These are phyloP conservation scores for Acer saccharum DNA, from an alignment of 345 rosid species.

Conservation along the genomic window DNA sequence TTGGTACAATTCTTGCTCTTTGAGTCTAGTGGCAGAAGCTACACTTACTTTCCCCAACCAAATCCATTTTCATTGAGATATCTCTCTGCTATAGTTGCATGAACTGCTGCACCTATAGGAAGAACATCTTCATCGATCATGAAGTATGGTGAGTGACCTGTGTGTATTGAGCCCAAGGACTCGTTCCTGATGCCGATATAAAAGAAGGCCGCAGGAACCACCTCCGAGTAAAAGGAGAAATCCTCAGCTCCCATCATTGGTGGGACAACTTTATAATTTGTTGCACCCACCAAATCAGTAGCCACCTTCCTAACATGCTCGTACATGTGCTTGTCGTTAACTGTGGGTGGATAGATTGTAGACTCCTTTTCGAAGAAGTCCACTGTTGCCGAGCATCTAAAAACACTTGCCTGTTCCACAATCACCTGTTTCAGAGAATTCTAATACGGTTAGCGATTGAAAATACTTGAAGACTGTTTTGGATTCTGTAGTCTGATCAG, in stretches of 20 bases:
- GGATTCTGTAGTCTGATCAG: not conserved
- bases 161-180: conserved; percentile 65
- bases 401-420: conserved; percentile 68
- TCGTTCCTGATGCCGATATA: conserved; percentile 85
- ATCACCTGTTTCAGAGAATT: conserved; percentile 51
- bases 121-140: conserved; percentile 88
- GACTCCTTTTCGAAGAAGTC: conserved; percentile 72
- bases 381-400: conserved; percentile 59
- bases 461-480: not conserved
- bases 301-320: conserved; percentile 78
- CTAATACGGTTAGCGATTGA: no score
- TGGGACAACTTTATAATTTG: conserved; percentile 59
- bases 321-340: conserved; percentile 59
- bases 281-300: conserved; percentile 52
- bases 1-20: not conserved
- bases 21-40: not conserved
- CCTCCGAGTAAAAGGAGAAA: conserved; percentile 74
- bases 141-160: conserved; percentile 78
- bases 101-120: conserved; percentile 77
- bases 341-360: conserved; percentile 72
- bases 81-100: conserved; percentile 83
- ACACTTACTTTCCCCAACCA: conserved; percentile 8
- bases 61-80: conserved; percentile 53
- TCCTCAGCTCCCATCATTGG: conserved; percentile 96
- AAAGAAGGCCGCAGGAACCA: conserved; percentile 74